These are phyloP conservation scores for Choanephora cucurbitarum DNA, from an alignment of 371 early-diverging fungal genomes.

Conservation along the genomic window DNA sequence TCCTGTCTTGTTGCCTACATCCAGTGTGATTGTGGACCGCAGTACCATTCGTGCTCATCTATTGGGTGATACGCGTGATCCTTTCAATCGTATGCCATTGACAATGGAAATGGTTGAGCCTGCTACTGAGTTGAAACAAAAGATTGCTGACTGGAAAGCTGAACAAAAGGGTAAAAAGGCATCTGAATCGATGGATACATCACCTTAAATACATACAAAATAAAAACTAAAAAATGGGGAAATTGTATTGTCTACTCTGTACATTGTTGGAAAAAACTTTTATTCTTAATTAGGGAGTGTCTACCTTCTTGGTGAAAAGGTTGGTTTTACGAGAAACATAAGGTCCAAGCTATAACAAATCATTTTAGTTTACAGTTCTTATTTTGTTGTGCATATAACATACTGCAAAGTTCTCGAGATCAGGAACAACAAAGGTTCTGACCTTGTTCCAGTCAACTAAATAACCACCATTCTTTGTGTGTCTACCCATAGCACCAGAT, in stretches of 20 bases:
- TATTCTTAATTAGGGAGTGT: conserved; percentile 7
- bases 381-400: conserved; percentile 4
- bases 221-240: not conserved
- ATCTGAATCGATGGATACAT: conserved; percentile 17
- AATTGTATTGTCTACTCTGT: no score
- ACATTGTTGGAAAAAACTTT: conserved; percentile 1
- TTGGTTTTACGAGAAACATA: conserved; percentile 71
- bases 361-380: not conserved
- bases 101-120: conserved; percentile 78
- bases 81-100: conserved; percentile 92
- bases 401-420: conserved; percentile 73
- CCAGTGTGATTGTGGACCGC: conserved; percentile 84
- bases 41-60: conserved; percentile 95
- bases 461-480: conserved; percentile 80
- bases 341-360: conserved; percentile 56
- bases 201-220: conserved; percentile 6
- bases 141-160: conserved; percentile 51
- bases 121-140: conserved; percentile 47
- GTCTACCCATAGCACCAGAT: conserved; percentile 83
- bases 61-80: conserved; percentile 94
- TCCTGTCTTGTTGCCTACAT: conserved; percentile 95
- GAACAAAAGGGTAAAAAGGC: conserved; percentile 34
- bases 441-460: conserved; percentile 74
- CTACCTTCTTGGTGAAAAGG: conserved; percentile 9
- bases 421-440: conserved; percentile 81